Base-by-base conservation (phyloP, 176 grass and related monocot genomes). In the Melocanna baccifera region DNA sequence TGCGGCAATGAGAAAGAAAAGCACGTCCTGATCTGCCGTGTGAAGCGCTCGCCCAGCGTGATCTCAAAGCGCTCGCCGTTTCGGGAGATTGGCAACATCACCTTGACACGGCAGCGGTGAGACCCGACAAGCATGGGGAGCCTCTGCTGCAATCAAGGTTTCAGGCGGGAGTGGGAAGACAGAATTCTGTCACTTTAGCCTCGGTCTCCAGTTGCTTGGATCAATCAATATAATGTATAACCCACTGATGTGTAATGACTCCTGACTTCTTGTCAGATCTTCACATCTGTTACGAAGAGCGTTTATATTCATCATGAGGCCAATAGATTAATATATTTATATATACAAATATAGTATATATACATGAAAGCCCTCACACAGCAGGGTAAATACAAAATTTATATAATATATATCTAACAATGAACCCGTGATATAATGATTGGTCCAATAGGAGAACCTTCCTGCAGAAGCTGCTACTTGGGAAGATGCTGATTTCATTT, bases 1-100 rank as follows among this genome's bases (percentile, higher is more conserved):
- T 41, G 79, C 43, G 40, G 81, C 55, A 91, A 86, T 76, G 92
- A 94, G 84, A 90, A 89, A 67, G 90, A 98, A 81, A 98, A 95
- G 57, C 91, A 90, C 29, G 88, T 90, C 56, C 85, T 95, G 12
- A 90, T 91, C 77, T 91, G 92, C 75, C 92, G 87, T 28, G 42
- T 95, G 89, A 98, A 88, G 87, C 83, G 85, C 40, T 86, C 89
- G 16, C 92, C 93, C 12, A 85, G 84, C 76, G 62, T 89, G 30
- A 75, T 81, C 37, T 39, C 80, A 16, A 84, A 72, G 55, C 92
- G 87, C 29, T 65, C 85, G 28, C 95, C 95, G 34, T 91, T 98
- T 41, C 73, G 81, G 77, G 95, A 95, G 25, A 88, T 98, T 7
- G 75, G 85, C 68, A 98, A 95, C 87, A 76, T 91, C 69, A 79